Evolutionary conservation across 345 rosid species (phyloP), one percentile per base, ranked within the genome.

Genomic region (Populus euphratica): DNA sequence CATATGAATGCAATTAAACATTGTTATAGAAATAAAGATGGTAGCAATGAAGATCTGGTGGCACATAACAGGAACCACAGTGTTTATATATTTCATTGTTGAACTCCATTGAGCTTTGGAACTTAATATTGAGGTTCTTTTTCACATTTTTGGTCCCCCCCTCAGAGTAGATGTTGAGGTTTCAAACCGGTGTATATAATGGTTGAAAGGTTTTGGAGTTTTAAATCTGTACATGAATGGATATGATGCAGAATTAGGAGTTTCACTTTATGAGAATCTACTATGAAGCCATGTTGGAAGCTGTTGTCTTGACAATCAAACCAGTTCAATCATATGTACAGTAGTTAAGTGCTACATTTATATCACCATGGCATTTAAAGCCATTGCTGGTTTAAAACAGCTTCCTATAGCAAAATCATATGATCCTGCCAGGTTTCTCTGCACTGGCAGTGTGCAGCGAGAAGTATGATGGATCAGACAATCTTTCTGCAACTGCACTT

Each of bases 381-480:
- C 93, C 89, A 81, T 82, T 78, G 86, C 78, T 78, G 83, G 83
- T 65, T 25, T 70, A 17, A 75, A 82, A 73, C 86, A 83, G 93
- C 99, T 93, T 95, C 99, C 96, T 62, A 93, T 41, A 95, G 82
- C 67, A 68, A 91, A 64, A 25, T 33, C 63, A 5, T 10, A 39
- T 84, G 97, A 89, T 93, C 94, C 93, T 85, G 81, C 88, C 98
- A 93, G 99, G 99, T 95, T 88, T 93, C 89, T 91, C 98, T 93
- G 97, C 78, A 93, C 91, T 92, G 98, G 74, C 96, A 95, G 95
- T 90, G 98, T 93, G 89, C 98, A 90, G 96, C 47, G 94, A 95
- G 94, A 93, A 95, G 98, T 95, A 89, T 93, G 92, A 93, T 86
- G 94, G 96, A 92, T 95, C 93, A 71, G 18, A 95, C 97, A 93